Evolutionary conservation across 2,329 filamentous ascomycete genomes (phyloP).

Genomic region (Amesomyces nigricolor): DNA sequence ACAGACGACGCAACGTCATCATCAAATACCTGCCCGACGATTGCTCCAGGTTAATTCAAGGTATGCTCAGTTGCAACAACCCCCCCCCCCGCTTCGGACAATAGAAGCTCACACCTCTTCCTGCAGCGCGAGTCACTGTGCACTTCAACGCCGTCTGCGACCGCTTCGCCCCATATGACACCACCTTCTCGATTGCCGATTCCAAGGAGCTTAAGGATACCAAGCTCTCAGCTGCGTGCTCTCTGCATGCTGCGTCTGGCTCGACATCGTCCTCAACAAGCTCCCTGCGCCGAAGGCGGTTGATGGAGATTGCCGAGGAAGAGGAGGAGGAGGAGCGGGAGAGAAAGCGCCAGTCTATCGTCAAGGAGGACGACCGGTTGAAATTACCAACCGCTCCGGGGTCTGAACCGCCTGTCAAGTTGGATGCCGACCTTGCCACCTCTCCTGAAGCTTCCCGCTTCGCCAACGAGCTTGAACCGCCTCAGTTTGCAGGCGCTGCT

Average conservation of each 20-base stretch:
- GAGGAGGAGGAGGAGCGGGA: constrained; percentile 64
- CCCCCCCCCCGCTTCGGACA: constrained; percentile 23
- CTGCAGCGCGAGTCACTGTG: constrained; percentile 71
- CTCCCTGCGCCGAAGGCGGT: constrained; percentile 66
- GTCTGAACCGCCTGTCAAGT: constrained; percentile 38
- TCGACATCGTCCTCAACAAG: constrained; percentile 81
- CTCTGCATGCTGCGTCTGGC: constrained; percentile 78
- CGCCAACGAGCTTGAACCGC: constrained; percentile 44
- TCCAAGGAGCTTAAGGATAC: constrained; percentile 81
- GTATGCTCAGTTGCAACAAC: constrained; percentile 50
- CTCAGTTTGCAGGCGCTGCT: constrained; percentile 45
- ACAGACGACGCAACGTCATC: constrained; percentile 81
- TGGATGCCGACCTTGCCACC: constrained; percentile 48
- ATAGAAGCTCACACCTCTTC: constrained; percentile 25
- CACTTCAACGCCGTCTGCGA: constrained; percentile 64
- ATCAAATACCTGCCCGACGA: constrained; percentile 90
- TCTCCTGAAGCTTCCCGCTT: constrained; percentile 48
- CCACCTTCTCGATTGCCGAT: constrained; percentile 68
- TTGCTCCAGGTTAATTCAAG: constrained; percentile 86
- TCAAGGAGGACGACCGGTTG: constrained; percentile 40
- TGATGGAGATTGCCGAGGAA: constrained; percentile 91
- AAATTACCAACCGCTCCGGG: constrained; percentile 30
- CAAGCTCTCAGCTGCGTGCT: constrained; percentile 80
- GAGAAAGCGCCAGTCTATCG: constrained; percentile 52
- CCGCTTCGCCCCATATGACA: constrained; percentile 79